Percentiles rank a stretch among this genome's conserved stretches.
Evolutionary conservation across 208 protist species (phyloP).

Genomic region (Crithidia mellificae): DNA sequence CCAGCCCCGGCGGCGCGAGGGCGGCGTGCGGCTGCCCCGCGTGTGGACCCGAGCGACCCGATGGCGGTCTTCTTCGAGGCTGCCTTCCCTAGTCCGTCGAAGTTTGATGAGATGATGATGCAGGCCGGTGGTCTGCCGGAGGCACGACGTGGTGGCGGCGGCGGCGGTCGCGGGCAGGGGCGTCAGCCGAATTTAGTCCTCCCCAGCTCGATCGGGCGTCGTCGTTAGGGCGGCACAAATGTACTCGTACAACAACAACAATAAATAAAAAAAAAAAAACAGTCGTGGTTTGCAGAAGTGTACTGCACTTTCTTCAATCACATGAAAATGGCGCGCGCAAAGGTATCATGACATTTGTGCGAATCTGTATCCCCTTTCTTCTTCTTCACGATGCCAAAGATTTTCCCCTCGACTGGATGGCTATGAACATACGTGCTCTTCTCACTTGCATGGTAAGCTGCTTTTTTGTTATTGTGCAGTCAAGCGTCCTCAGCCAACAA

Average conservation of each 20-base stretch:
- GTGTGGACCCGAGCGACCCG: constrained; percentile 56
- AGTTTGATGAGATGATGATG: constrained; percentile 89
- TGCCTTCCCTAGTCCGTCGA: constrained; percentile 80
- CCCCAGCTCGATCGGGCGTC: constrained; percentile 65
- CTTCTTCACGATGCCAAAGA: not conserved
- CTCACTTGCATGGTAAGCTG: too few species aligned
- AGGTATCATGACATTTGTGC: too few species aligned
- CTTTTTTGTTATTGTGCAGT: too few species aligned
- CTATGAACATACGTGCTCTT: too few species aligned
- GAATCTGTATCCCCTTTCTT: not conserved
- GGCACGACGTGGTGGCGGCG: constrained; percentile 37
- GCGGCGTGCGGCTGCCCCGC: constrained; percentile 23
- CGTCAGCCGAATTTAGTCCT: constrained; percentile 72
- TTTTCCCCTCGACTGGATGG: not conserved
- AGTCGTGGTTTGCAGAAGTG: too few species aligned
- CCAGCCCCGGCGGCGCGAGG: constrained; percentile 5
- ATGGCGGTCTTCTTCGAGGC: constrained; percentile 88
- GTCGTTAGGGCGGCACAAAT: constrained; percentile 30
- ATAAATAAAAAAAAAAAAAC: too few species aligned
- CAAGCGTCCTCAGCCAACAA: too few species aligned
- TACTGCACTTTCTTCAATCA: too few species aligned
- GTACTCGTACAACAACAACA: not conserved
- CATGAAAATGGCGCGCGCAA: too few species aligned
- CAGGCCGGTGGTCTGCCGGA: constrained; percentile 66
- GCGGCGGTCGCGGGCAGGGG: constrained; percentile 24